phyloP scores from a whole-genome alignment of 2,329 filamentous ascomycete species.

The Diaporthe capsici region DNA sequence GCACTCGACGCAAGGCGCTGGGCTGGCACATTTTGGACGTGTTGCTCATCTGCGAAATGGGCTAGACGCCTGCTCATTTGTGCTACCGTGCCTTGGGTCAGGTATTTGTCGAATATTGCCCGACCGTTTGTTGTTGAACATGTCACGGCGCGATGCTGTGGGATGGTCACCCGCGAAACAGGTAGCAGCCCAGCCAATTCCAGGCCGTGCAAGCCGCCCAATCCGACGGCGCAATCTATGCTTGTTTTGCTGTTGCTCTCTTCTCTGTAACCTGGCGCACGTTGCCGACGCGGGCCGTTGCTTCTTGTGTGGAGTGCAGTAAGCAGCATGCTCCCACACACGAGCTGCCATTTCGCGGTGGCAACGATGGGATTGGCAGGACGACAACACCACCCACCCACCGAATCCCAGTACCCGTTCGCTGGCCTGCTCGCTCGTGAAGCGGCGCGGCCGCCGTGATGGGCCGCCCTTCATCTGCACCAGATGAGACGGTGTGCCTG shows the following conservation, averaged over 20 bases:
- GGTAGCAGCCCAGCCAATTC: conserved; percentile 27
- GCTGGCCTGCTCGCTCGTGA: conserved; percentile 34
- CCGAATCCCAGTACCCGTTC: conserved; percentile 15
- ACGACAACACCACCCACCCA: not conserved
- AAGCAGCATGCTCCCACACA: conserved; percentile 28
- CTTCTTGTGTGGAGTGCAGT: conserved; percentile 30
- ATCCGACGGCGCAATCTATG: conserved; percentile 2
- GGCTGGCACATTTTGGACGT: conserved; percentile 31
- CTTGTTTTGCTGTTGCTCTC: conserved; percentile 31
- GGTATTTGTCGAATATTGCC: conserved; percentile 28
- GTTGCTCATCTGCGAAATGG: conserved; percentile 22
- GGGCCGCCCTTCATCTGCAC: conserved; percentile 37
- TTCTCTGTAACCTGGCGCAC: conserved; percentile 31
- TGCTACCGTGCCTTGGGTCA: conserved; percentile 43
- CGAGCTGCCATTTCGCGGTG: conserved; percentile 27
- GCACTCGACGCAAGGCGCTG: conserved; percentile 24
- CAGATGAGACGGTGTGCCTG: conserved; percentile 35
- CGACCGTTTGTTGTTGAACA: conserved; percentile 41
- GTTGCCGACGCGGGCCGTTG: conserved; percentile 41
- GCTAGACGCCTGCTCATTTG: conserved; percentile 43
- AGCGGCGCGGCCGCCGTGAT: conserved; percentile 38
- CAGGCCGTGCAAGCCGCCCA: conserved; percentile 33
- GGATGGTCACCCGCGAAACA: conserved; percentile 34
- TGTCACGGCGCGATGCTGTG: conserved; percentile 42
- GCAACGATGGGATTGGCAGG: conserved; percentile 28